Percentiles rank a stretch among this genome's conserved stretches.
These are phyloP conservation scores for Conticribra guillardii DNA, from an alignment of 108 stramenopile species.

Conservation along the genomic window DNA sequence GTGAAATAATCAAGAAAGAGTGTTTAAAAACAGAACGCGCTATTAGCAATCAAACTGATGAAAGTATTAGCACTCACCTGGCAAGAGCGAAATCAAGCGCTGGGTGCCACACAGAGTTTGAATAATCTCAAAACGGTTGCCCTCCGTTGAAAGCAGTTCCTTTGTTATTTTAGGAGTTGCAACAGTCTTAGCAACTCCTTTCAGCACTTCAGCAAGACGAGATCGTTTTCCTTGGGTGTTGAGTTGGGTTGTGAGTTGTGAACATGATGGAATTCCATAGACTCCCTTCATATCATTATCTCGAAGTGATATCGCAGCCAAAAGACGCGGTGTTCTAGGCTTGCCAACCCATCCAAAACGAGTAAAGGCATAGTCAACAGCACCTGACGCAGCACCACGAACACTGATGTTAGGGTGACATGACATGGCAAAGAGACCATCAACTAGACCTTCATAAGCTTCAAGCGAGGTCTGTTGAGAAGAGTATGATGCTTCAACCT, in stretches of 20 bases:
- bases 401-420: constrained; percentile 90
- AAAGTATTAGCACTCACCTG: too few relatives aligned
- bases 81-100: constrained; percentile 66
- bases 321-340: constrained; percentile 55
- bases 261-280: constrained; percentile 76
- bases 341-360: constrained; percentile 81
- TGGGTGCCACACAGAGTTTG: constrained; percentile 76
- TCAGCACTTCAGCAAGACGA: constrained; percentile 84
- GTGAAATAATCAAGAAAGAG: too few relatives aligned
- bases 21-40: too few relatives aligned
- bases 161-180: constrained; percentile 65
- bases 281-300: constrained; percentile 67
- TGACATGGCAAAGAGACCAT: constrained; percentile 80
- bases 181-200: constrained; percentile 79
- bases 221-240: constrained; percentile 77
- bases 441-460: constrained; percentile 76
- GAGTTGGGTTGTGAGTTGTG: constrained; percentile 55
- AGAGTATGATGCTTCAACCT: not conserved
- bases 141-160: constrained; percentile 55
- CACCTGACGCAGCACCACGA: constrained; percentile 71
- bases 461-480: constrained; percentile 43
- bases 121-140: constrained; percentile 61
- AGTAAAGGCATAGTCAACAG: constrained; percentile 80
- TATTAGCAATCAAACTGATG: too few relatives aligned
- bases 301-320: constrained; percentile 63